Percentiles rank a stretch among this genome's conserved stretches.
Conservation (phyloP, 805 yeast species). For the Millerozyma acaciae region DNA sequence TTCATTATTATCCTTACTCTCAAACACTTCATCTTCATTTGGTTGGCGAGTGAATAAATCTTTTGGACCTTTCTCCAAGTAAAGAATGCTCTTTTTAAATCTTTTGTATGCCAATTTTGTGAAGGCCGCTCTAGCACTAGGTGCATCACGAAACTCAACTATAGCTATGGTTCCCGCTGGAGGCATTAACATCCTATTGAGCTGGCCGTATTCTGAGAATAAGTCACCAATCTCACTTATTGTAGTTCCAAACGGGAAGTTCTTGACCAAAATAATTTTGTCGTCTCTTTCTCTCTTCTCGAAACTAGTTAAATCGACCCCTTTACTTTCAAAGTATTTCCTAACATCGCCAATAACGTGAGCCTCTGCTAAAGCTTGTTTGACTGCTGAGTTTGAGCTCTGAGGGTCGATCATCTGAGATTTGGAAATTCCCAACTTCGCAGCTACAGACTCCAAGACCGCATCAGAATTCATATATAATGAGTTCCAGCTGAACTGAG, state of each 20-base stretch:
- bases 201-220: constrained; percentile 74
- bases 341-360: constrained; percentile 91
- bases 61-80: constrained; percentile 91
- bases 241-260: constrained; percentile 86
- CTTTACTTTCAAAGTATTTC: constrained; percentile 77
- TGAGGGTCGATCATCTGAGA: constrained; percentile 85
- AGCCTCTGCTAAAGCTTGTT: constrained; percentile 96
- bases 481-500: constrained; percentile 94
- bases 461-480: constrained; percentile 88
- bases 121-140: constrained; percentile 87
- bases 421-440: constrained; percentile 76
- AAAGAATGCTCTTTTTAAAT: constrained; percentile 80
- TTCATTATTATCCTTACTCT: constrained; percentile 23
- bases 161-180: constrained; percentile 96
- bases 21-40: constrained; percentile 29
- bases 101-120: constrained; percentile 82
- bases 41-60: constrained; percentile 68
- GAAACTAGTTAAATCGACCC: constrained; percentile 79
- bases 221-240: constrained; percentile 76
- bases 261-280: constrained; percentile 75
- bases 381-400: constrained; percentile 83
- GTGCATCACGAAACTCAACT: constrained; percentile 78
- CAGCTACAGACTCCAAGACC: constrained; percentile 84
- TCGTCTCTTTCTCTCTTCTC: constrained; percentile 70
- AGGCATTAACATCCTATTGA: constrained; percentile 83